These are phyloP conservation scores for Sclerotinia glacialis DNA, from an alignment of 2,329 filamentous ascomycete species.

Conservation along the genomic window DNA sequence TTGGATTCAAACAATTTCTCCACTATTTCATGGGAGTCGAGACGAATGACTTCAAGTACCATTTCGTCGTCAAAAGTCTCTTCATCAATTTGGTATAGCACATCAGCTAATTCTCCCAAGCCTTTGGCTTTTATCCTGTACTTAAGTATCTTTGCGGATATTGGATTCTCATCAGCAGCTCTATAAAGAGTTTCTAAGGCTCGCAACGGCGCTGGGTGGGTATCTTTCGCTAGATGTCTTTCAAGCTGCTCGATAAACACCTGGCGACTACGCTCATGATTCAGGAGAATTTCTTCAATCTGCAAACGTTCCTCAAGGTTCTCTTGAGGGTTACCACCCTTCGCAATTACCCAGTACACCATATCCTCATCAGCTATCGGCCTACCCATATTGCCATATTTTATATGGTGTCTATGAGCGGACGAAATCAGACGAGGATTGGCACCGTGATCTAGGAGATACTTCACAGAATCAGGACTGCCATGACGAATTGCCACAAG, in stretches of 20 bases:
- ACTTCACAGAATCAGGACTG: not conserved
- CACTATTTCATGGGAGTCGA: not conserved
- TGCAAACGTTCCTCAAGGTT: not conserved
- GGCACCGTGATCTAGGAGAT: not conserved
- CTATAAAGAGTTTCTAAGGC: not conserved
- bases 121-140: not conserved
- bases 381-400: not conserved
- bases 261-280: not conserved
- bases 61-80: not conserved
- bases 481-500: not conserved
- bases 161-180: not conserved
- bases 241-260: not conserved
- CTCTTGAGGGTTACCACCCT: too few relatives aligned
- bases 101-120: not conserved
- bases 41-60: not conserved
- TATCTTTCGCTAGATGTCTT: not conserved
- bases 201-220: not conserved
- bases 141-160: not conserved
- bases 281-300: not conserved
- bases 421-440: not conserved
- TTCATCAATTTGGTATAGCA: not conserved
- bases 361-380: not conserved
- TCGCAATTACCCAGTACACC: not conserved
- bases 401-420: not conserved
- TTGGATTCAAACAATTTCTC: not conserved